phyloP scores from a whole-genome alignment of 164 flowering plant species.

The Nymphaea thermarum region DNA sequence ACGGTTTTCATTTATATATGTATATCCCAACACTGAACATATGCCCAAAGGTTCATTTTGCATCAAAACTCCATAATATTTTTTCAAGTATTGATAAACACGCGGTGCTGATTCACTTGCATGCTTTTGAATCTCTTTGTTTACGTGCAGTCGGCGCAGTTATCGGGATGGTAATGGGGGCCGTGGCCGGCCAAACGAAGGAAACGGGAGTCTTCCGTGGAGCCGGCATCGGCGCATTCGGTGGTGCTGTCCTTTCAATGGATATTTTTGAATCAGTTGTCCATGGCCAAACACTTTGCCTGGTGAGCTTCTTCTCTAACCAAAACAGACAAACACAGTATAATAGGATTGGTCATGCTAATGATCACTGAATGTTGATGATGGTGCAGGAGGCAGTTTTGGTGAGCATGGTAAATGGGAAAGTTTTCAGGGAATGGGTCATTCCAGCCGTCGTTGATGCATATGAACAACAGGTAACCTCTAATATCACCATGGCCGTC shows the following conservation, averaged over 20 bases:
- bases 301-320: conserved; percentile 22
- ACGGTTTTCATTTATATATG: no score
- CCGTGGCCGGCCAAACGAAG: conserved; percentile 61
- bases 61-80: no score
- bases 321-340: no score
- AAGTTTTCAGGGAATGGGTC: conserved; percentile 66
- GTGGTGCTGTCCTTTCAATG: conserved; percentile 55
- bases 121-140: no score
- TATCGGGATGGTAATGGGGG: conserved; percentile 48
- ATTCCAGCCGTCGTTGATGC: conserved; percentile 66
- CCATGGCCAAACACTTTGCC: conserved; percentile 42
- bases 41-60: no score
- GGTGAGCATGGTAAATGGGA: conserved; percentile 54
- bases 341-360: no score
- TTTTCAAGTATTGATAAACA: no score
- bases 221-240: conserved; percentile 46
- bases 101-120: no score
- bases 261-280: conserved; percentile 39
- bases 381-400: conserved; percentile 39
- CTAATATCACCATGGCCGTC: background rate
- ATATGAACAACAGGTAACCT: conserved; percentile 67
- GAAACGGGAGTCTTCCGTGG: conserved; percentile 63
- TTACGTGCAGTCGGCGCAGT: conserved; percentile 40
- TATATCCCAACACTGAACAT: no score
- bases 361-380: no score